Evolutionary conservation across 352 stramenopile species (phyloP).

Genomic region (Pythium dissotocum): DNA sequence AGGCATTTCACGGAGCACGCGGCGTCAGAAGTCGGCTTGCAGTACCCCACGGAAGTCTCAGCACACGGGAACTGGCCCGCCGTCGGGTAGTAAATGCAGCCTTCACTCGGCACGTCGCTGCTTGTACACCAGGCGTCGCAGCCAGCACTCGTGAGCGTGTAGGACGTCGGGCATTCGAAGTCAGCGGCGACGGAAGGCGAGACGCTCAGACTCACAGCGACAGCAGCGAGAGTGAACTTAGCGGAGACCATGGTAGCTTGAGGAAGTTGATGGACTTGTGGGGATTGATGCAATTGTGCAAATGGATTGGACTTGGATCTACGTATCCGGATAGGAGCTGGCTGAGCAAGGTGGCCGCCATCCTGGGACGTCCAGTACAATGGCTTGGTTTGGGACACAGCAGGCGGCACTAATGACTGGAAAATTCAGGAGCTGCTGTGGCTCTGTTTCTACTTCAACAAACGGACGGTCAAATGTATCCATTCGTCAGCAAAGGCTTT

Average conservation of each 20-base stretch:
- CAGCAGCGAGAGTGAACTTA: neutral
- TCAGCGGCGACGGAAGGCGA: neutral
- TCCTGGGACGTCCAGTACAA: neutral
- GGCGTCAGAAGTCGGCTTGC: constrained; percentile 10
- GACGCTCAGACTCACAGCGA: neutral
- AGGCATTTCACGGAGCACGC: constrained; percentile 24
- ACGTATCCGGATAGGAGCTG: too few relatives aligned
- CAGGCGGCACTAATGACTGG: neutral
- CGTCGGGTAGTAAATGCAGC: constrained; percentile 26
- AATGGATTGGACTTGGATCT: neutral
- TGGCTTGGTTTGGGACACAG: neutral
- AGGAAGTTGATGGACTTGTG: neutral
- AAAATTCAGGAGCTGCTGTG: neutral
- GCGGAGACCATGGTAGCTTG: constrained; percentile 2
- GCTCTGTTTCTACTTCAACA: constrained; percentile 3
- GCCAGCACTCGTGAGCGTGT: constrained; percentile 24
- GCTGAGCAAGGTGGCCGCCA: neutral
- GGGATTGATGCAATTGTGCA: neutral
- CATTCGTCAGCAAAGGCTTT: neutral
- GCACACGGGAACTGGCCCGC: constrained; percentile 15
- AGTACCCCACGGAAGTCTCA: constrained; percentile 26
- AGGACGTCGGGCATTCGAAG: constrained; percentile 18
- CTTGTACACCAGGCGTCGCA: constrained; percentile 20
- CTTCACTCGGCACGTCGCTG: constrained; percentile 12
- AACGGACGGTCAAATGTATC: neutral